Percentiles rank a stretch among this genome's conserved stretches.
phyloP scores from a whole-genome alignment of 164 flowering plant species.

The Aristolochia californica region DNA sequence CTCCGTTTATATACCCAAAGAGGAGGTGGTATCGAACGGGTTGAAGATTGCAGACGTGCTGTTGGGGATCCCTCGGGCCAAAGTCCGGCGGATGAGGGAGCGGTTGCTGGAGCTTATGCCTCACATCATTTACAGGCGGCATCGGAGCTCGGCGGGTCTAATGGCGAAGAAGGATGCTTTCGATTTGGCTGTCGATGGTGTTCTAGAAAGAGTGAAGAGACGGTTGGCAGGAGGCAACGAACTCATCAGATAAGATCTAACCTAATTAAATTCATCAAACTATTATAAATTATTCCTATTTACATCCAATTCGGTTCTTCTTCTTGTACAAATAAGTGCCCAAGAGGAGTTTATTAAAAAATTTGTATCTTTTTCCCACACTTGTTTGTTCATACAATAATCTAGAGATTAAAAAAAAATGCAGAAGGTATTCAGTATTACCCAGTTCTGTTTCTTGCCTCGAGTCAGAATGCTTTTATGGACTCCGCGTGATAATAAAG shows the following conservation, averaged over 20 bases:
- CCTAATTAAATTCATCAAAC: too few species aligned
- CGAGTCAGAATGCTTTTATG: too few species aligned
- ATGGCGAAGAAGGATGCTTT: slow-evolving; percentile 64
- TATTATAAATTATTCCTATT: too few species aligned
- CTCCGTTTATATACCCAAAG: slow-evolving; percentile 76
- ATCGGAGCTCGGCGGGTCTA: slow-evolving; percentile 58
- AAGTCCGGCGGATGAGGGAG: slow-evolving; percentile 75
- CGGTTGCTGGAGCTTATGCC: slow-evolving; percentile 65
- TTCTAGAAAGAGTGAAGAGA: slow-evolving; percentile 33
- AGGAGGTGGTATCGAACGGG: slow-evolving; percentile 84
- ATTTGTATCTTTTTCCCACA: neutral
- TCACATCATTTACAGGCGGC: slow-evolving; percentile 64
- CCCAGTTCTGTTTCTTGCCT: too few species aligned
- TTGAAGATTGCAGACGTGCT: slow-evolving; percentile 59
- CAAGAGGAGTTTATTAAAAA: neutral
- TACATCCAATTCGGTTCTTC: neutral
- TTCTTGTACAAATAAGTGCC: neutral
- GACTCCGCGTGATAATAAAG: too few species aligned
- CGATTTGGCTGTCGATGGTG: slow-evolving; percentile 78
- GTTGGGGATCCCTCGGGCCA: slow-evolving; percentile 38
- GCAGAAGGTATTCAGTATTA: too few species aligned
- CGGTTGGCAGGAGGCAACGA: neutral
- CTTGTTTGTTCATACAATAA: too few species aligned
- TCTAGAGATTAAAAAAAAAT: too few species aligned
- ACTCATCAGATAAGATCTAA: neutral